Evolutionary conservation across 2,329 filamentous ascomycete species (phyloP), one percentile per base, ranked within the genome.

Genomic region (Diaporthe sp.): DNA sequence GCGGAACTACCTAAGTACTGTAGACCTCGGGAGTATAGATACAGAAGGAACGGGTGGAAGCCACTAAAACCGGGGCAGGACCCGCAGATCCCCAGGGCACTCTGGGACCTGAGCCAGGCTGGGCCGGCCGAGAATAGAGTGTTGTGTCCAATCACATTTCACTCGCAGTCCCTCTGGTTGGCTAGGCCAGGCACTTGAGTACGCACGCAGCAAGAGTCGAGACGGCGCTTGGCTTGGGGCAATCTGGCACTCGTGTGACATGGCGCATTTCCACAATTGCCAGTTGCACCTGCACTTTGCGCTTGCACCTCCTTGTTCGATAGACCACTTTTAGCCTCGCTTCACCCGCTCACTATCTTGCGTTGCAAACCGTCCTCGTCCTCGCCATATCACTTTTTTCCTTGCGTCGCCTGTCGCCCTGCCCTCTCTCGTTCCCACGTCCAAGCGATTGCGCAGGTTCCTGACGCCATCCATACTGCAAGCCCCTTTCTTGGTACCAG

Each of bases 181-280:
- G 44, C 44, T 28, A n/a, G 61, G 28, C 61, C 42, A 61, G 63
- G 44, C 42, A 67, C 28, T 49, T 22, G 44, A 67, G 63, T 25
- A 67, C 10, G 44, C 42, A 68, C 34, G 44, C 63, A 37, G 63
- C 47, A 51, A n/a, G 44, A 51, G 63, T 39, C 31, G 44, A 68
- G 63, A 68, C 44, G 63, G 63, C 63, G 63, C 63, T 68, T 68
- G 47, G 65, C 65, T 68, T 68, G 63, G 63, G 63, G 63, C 63
- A 68, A 68, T 68, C 63, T 68, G 65, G 65, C 65, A 68, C 65
- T 68, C 63, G 65, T 68, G 63, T 68, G 63, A 68, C 63, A 68
- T 39, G 63, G 63, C 63, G 63, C 63, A 68, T 53, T 68, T 68
- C 63, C 47, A 42, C 63, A 68, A 1, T 53, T 39, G n/a, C 65